A percentile compares a stretch with the other conserved stretches of the same genome.
Conservation (phyloP, 163 green algal genomes). For the Volvox carteri region DNA sequence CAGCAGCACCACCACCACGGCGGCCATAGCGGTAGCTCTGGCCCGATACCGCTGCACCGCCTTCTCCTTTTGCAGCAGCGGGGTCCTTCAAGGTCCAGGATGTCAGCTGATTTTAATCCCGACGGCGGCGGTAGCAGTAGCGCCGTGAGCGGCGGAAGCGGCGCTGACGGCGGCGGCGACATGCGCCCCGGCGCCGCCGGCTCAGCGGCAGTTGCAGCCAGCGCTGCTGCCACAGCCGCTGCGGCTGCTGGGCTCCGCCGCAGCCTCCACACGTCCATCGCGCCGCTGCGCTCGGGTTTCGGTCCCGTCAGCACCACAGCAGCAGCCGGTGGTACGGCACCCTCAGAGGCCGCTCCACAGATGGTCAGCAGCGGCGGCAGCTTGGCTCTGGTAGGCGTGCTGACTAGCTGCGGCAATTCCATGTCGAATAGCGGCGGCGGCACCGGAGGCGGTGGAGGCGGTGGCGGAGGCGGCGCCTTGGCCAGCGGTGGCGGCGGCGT, state of each 20-base stretch:
- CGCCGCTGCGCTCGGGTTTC: not conserved
- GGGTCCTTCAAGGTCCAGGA: not conserved
- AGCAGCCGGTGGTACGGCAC: no score
- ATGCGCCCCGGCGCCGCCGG: not conserved
- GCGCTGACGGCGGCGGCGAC: not conserved
- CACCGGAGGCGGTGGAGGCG: not conserved
- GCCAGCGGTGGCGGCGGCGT: not conserved
- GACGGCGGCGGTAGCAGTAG: not conserved
- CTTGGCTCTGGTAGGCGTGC: not conserved
- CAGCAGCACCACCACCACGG: no score
- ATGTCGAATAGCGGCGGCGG: no score
- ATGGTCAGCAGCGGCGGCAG: not conserved
- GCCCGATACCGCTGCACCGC: constrained; percentile 13
- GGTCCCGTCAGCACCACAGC: not conserved
- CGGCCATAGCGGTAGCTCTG: not conserved
- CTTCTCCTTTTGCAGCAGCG: constrained; percentile 15
- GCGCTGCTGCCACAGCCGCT: not conserved
- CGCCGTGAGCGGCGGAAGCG: not conserved
- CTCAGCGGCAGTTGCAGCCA: not conserved
- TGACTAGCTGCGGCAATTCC: not conserved
- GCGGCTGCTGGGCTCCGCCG: not conserved
- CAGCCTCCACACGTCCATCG: not conserved
- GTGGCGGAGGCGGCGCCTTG: not conserved
- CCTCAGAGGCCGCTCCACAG: no score
- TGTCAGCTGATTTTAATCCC: not conserved